Evolutionary conservation across 78 protist species (phyloP), one percentile per base, ranked within the genome.

Genomic region (Dictyostelium capitatum): DNA sequence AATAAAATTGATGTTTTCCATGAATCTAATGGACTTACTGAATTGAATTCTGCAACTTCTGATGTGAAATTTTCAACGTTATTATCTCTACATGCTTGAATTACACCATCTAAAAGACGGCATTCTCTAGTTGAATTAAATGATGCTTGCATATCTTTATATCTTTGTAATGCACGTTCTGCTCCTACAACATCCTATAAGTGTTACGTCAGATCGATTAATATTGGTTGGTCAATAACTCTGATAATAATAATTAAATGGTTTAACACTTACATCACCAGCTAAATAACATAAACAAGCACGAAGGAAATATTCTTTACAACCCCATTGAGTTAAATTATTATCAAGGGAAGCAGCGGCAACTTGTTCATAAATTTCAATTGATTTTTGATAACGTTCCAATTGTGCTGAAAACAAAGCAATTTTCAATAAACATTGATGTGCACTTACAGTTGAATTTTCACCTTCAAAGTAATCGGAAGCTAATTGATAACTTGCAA

Each of bases 381-480:
- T 91, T 23, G 97, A 92, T 28, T 73, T 51, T 7, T 80, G 56
- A 65, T 83, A 91, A 67, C 91, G 48, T 51, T 57, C 78, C 4
- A 91, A 23, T 47, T 84, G 79, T 25, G 97, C 90, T 23, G 91
- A 64, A 47, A 84, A 51, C 23, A 67, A 51, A 23, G 97, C 97
- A 74, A 82, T 89, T 91, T 95, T 95, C 57, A 95, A 89, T 5
- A 95, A 80, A 75, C 92, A 83, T 80, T 91, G 90, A 67, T 77
- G 95, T 17, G 82, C 12, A 15, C 57, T 28, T 25, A 81, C 74
- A 0, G 65, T 65, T n/a, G 85, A 41, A 51, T 95, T 89, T 41
- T 95, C 97, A 50, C 95, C 97, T 10, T 62, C 81, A 72, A 81
- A 95, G 54, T 28, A 95, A 25, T 97, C 96, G 15, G 96, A 96